Evolutionary conservation across 2,329 filamentous ascomycete species (phyloP).

Genomic region (Ceratocystis cacaofunesta): DNA sequence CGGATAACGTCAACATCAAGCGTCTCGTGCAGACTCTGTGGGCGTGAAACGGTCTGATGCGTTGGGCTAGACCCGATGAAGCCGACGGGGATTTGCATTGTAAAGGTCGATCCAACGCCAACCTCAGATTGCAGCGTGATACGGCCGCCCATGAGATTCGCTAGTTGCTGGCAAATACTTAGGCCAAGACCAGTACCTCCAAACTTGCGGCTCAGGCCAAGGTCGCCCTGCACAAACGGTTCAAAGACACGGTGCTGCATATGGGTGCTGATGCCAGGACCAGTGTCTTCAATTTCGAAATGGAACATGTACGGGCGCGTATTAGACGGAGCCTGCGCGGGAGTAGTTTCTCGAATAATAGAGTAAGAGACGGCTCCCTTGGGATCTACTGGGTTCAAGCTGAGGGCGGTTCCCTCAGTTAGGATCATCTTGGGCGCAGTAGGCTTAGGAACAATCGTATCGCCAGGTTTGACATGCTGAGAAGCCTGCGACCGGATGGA

Average conservation of each 20-base stretch:
- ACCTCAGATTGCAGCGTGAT: slow-evolving; percentile 58
- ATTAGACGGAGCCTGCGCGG: slow-evolving; percentile 44
- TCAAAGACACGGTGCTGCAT: slow-evolving; percentile 79
- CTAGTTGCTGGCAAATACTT: slow-evolving; percentile 79
- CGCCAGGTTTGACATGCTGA: slow-evolving; percentile 20
- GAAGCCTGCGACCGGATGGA: slow-evolving; percentile 39
- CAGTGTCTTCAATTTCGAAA: slow-evolving; percentile 78
- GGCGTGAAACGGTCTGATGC: slow-evolving; percentile 36
- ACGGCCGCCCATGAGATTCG: slow-evolving; percentile 64
- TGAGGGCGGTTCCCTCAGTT: slow-evolving; percentile 36
- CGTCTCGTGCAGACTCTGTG: slow-evolving; percentile 30
- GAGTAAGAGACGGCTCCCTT: slow-evolving; percentile 33
- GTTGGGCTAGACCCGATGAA: slow-evolving; percentile 52
- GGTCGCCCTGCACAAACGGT: slow-evolving; percentile 85
- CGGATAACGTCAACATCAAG: slow-evolving; percentile 20
- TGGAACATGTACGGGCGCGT: slow-evolving; percentile 61
- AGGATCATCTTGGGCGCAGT: slow-evolving; percentile 21
- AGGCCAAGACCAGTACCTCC: slow-evolving; percentile 78
- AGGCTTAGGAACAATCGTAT: slow-evolving; percentile 18
- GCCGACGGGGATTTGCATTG: slow-evolving; percentile 65
- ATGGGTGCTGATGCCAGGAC: slow-evolving; percentile 65
- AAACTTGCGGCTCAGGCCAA: slow-evolving; percentile 77
- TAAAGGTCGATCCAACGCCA: slow-evolving; percentile 66
- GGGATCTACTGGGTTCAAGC: slow-evolving; percentile 48
- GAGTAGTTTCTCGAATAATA: slow-evolving; percentile 38